Conservation (phyloP, 1,139 yeast species). For the Zygoascus hellenicus region DNA sequence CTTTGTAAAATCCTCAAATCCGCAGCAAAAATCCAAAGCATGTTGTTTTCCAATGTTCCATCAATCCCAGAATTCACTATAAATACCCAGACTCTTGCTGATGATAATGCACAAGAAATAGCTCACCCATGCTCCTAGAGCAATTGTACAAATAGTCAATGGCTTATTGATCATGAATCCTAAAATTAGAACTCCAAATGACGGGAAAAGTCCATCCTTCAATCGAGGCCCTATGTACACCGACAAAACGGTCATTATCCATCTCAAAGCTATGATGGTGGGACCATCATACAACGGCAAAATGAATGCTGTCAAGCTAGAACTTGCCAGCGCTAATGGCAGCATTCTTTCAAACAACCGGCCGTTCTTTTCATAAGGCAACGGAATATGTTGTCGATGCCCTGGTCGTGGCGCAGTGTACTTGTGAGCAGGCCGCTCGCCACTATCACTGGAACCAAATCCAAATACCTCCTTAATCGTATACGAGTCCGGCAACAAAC, state of each 20-base stretch:
- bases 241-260: conserved; percentile 21
- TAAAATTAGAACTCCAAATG: conserved; percentile 22
- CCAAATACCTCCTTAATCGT: conserved; percentile 13
- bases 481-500: conserved; percentile 16
- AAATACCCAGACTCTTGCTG: conserved; percentile 19
- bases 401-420: conserved; percentile 1
- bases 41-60: neutral
- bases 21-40: too few species aligned
- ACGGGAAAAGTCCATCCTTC: conserved; percentile 21
- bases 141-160: conserved; percentile 22
- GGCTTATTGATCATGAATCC: conserved; percentile 24
- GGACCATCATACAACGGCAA: conserved; percentile 23
- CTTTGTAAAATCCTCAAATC: too few species aligned
- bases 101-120: conserved; percentile 20
- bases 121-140: conserved; percentile 21
- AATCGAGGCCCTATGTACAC: conserved; percentile 22
- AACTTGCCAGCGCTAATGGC: conserved; percentile 18
- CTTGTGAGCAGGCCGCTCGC: neutral
- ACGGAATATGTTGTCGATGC: neutral
- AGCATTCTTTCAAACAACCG: conserved; percentile 17
- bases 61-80: conserved; percentile 5
- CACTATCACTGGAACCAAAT: neutral
- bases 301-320: conserved; percentile 22
- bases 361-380: neutral
- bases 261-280: conserved; percentile 16